phyloP scores from a whole-genome alignment of 805 yeast species.

The Kodamaea nitidulidarum region DNA sequence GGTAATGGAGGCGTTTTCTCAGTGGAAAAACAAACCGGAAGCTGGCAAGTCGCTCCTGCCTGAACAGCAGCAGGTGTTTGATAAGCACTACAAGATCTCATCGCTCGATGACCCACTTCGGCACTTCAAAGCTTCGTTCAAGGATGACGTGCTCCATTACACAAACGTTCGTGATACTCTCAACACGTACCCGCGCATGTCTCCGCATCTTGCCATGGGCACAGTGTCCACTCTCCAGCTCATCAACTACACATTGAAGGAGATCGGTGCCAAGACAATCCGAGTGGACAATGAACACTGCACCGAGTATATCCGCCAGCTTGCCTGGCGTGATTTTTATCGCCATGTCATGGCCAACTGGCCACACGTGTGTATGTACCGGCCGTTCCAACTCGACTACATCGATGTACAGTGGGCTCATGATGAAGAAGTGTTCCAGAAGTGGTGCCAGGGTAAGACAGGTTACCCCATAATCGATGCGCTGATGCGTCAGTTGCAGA shows the following conservation, averaged over 20 bases:
- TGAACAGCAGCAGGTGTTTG: conserved; percentile 17
- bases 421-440: conserved; percentile 36
- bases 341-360: conserved; percentile 44
- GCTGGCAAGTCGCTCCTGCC: conserved; percentile 3
- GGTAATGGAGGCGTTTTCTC: background rate
- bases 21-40: background rate
- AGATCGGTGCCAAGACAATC: conserved; percentile 2
- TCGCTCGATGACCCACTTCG: conserved; percentile 34
- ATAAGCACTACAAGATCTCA: conserved; percentile 21
- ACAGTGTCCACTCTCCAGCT: conserved; percentile 41
- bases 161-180: conserved; percentile 27
- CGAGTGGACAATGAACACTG: background rate
- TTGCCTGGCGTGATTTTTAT: conserved; percentile 59
- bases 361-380: conserved; percentile 50
- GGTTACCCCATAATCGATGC: conserved; percentile 60
- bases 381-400: conserved; percentile 45
- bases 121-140: conserved; percentile 26
- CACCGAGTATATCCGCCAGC: conserved; percentile 45
- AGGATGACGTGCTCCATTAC: conserved; percentile 23
- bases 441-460: conserved; percentile 52
- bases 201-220: conserved; percentile 46
- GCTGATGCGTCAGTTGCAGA: conserved; percentile 48
- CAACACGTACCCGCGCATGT: conserved; percentile 29
- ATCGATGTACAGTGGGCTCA: conserved; percentile 42
- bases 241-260: conserved; percentile 22